phyloP scores from a whole-genome alignment of 1,284 basidiomycete species.

The Papiliotrema terrestris region DNA sequence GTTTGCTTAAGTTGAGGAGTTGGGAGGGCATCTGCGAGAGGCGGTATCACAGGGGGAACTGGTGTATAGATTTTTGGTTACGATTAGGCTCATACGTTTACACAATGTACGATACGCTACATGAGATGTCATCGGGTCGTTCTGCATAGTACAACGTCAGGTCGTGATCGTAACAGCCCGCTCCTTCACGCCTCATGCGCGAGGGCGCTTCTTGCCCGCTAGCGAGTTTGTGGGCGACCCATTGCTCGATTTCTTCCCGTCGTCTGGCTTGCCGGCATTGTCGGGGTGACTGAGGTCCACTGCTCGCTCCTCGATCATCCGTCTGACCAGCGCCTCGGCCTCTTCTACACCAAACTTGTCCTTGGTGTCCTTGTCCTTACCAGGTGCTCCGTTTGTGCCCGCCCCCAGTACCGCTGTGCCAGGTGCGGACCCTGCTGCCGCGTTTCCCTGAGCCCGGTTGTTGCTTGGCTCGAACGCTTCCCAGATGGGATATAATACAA shows the following conservation, averaged over 20 bases:
- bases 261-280: constrained; percentile 20
- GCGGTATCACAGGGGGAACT: too few species aligned
- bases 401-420: constrained; percentile 25
- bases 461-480: constrained; percentile 58
- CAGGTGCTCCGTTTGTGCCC: constrained; percentile 32
- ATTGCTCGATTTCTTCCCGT: constrained; percentile 1
- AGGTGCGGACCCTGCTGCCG: background rate
- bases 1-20: constrained; percentile 52
- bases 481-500: constrained; percentile 84
- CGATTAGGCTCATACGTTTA: background rate
- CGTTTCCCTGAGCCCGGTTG: background rate
- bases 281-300: constrained; percentile 59
- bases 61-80: too few species aligned
- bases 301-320: constrained; percentile 66
- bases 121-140: background rate
- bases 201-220: constrained; percentile 3
- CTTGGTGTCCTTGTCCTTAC: constrained; percentile 34
- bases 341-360: constrained; percentile 42
- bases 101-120: background rate
- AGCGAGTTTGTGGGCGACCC: background rate
- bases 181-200: background rate
- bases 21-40: too few species aligned
- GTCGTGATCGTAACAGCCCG: background rate
- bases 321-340: constrained; percentile 53
- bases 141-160: background rate